These are phyloP conservation scores for Pseudogymnoascus pannorum DNA, from an alignment of 2,329 filamentous ascomycete genomes.

Conservation along the genomic window DNA sequence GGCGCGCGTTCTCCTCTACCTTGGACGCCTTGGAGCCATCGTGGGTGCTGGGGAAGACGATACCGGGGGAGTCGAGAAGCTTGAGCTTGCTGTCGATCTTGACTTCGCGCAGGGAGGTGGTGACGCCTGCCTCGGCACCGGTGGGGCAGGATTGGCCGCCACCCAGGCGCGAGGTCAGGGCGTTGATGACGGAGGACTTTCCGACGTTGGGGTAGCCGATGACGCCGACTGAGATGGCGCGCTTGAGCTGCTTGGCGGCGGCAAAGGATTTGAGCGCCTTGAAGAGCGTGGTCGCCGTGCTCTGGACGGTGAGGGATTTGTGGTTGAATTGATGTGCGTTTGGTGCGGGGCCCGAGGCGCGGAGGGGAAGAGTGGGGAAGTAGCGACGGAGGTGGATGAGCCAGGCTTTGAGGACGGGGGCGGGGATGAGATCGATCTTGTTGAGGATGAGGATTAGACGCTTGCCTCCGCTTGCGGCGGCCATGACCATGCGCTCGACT, in stretches of 20 bases:
- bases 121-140: slow-evolving; percentile 87
- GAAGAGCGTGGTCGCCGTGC: slow-evolving; percentile 77
- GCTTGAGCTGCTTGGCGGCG: slow-evolving; percentile 74
- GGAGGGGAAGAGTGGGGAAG: slow-evolving; percentile 85
- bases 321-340: slow-evolving; percentile 92
- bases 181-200: slow-evolving; percentile 95
- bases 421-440: slow-evolving; percentile 89
- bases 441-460: slow-evolving; percentile 86
- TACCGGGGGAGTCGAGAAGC: slow-evolving; percentile 87
- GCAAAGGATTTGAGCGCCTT: slow-evolving; percentile 86
- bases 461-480: slow-evolving; percentile 76
- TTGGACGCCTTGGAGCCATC: slow-evolving; percentile 46
- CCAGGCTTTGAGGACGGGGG: slow-evolving; percentile 76
- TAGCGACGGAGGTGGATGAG: slow-evolving; percentile 75
- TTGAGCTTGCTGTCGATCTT: slow-evolving; percentile 94
- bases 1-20: slow-evolving; percentile 70
- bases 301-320: slow-evolving; percentile 78
- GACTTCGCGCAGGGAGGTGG: slow-evolving; percentile 78
- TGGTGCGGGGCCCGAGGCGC: slow-evolving; percentile 71
- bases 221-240: slow-evolving; percentile 82
- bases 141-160: slow-evolving; percentile 71
- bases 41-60: slow-evolving; percentile 75
- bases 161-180: slow-evolving; percentile 70
- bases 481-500: slow-evolving; percentile 85
- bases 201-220: slow-evolving; percentile 95